These are phyloP conservation scores for Globisporangium nodosum DNA, from an alignment of 352 stramenopile genomes.

Conservation along the genomic window DNA sequence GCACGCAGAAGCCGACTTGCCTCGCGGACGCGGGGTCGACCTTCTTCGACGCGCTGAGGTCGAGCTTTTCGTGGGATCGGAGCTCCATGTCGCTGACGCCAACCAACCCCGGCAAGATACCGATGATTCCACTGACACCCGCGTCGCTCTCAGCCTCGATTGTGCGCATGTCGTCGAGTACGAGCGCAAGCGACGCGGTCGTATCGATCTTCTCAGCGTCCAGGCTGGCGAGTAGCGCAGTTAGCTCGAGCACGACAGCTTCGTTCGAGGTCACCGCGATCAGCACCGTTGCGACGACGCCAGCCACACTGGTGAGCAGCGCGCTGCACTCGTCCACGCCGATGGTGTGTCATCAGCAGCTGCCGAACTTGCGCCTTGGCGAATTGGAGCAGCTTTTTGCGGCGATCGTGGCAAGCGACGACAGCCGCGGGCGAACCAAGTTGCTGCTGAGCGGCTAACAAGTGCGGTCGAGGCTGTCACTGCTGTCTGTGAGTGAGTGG, in stretches of 20 bases:
- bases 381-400: conserved; percentile 15
- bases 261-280: not conserved
- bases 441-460: conserved; percentile 1
- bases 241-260: not conserved
- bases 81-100: not conserved
- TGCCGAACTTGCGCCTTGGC: conserved; percentile 1
- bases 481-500: not conserved
- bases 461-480: not conserved
- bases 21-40: not conserved
- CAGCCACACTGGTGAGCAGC: not conserved
- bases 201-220: not conserved
- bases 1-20: not conserved
- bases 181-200: not conserved
- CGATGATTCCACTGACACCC: not conserved
- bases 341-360: not conserved
- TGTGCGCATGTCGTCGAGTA: not conserved
- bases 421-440: not conserved
- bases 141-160: conserved; percentile 1
- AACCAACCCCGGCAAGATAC: not conserved
- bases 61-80: not conserved
- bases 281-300: not conserved
- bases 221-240: not conserved
- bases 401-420: conserved; percentile 11
- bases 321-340: not conserved
- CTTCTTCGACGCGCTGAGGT: not conserved